Evolutionary conservation across 2,329 filamentous ascomycete genomes (phyloP).

Genomic region (Exophiala sideris): DNA sequence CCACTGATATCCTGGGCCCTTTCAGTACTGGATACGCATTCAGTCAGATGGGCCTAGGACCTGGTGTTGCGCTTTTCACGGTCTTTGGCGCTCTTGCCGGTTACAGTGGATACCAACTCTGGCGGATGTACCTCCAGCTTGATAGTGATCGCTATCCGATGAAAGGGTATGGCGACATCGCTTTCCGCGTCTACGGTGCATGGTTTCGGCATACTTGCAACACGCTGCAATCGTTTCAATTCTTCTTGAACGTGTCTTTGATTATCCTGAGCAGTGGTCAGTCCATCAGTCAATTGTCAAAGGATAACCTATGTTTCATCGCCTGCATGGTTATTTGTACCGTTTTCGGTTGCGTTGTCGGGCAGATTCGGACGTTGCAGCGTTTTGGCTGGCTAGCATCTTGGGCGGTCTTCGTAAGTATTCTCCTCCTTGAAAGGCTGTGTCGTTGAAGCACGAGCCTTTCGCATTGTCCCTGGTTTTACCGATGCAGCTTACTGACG

Average conservation of each 20-base stretch:
- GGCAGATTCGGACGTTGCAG: slow-evolving; percentile 56
- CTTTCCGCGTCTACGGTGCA: slow-evolving; percentile 38
- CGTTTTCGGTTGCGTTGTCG: slow-evolving; percentile 50
- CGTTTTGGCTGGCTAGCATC: slow-evolving; percentile 56
- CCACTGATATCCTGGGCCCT: slow-evolving; percentile 38
- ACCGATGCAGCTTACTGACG: no score
- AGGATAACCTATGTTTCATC: slow-evolving; percentile 51
- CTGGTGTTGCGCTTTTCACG: slow-evolving; percentile 29
- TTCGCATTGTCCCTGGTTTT: no score
- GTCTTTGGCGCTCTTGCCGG: slow-evolving; percentile 31
- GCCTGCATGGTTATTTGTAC: slow-evolving; percentile 52
- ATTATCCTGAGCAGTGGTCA: slow-evolving; percentile 55
- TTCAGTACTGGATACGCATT: slow-evolving; percentile 29
- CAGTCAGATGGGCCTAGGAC: slow-evolving; percentile 19
- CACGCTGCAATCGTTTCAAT: slow-evolving; percentile 39
- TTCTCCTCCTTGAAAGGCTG: no score
- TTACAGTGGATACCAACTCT: slow-evolving; percentile 39
- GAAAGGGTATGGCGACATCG: slow-evolving; percentile 41
- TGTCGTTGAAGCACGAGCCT: no score
- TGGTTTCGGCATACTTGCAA: slow-evolving; percentile 39
- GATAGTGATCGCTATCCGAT: slow-evolving; percentile 42
- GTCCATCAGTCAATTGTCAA: slow-evolving; percentile 53
- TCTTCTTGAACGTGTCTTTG: slow-evolving; percentile 51
- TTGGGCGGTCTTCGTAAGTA: slow-evolving; percentile 47
- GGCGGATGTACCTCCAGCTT: slow-evolving; percentile 40